Base-by-base conservation (phyloP, 2,329 filamentous ascomycete genomes). In the Furcasterigmium furcatum region DNA sequence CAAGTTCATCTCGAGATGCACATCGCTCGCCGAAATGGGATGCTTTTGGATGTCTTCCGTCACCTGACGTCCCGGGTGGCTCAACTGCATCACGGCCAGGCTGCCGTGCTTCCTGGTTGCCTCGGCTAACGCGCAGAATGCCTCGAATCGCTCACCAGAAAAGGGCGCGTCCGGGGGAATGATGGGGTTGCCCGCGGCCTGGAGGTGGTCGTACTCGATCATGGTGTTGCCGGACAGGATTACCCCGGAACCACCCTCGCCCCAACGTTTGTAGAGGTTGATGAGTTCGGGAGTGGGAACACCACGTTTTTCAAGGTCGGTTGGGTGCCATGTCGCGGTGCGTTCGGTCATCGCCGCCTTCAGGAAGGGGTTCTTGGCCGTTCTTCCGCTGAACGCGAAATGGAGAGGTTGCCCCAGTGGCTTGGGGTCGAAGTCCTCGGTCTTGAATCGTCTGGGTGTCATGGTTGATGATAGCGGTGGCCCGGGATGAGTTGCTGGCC, bases 281-380 rank as follows among this genome's bases (percentile, higher is more conserved):
- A 80, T 55, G 18, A 66, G 55, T 38, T 69, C 61, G 30, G 60
- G 51, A 3, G 63, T 63, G 1, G 69, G 68, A n/a, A 72, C 54
- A 0, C 69, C 70, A 41, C 83, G 73, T 3, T 69, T 69, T 21
- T 72, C 62, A 12, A 76, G 53, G 45, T 77, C 68, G 19, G 71
- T 70, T 5, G 76, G 67, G 46, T 79, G 71, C 79, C 80, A 87
- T 3, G 76, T 80, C 1, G 81, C 78, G 14, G 86, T 65, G 12
- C 76, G 69, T 58, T 88, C 84, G 2, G 79, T 79, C 82, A 87
- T 86, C 35, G 84, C 77, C 5, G 70, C 81, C 61, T 87, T 87
- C 52, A 86, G 60, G 56, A 86, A 82, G 14, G 82, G 72, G 58
- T 87, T 87, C 38, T 73, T 74, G 2, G 82, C 82, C 2, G 72